Base-by-base conservation (phyloP, 345 rosid genomes). In the Abelmoschus esculentus region DNA sequence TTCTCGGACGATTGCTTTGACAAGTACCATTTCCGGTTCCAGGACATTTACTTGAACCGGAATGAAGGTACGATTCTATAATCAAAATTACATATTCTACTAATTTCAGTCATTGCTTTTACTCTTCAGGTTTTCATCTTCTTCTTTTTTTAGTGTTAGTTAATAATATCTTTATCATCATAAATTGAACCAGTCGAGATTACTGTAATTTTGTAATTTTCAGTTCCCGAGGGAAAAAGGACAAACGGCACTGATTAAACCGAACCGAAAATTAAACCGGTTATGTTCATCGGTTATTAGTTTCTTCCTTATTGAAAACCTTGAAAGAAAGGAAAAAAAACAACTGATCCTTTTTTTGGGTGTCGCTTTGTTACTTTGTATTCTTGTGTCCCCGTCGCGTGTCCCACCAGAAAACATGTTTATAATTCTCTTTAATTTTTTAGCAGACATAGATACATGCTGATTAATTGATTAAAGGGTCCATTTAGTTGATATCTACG, bases 21-120 rank as follows among this genome's bases (percentile, higher is more conserved):
- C 6, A 80, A 76, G 65, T 90, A 81, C 75, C 95, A 93, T 75
- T 93, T 89, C 79, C 89, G 75, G 83, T 89, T 93, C 87, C 88
- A 88, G 42, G 90, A 90, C 74, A 81, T 89, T 72, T 36, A 80
- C 56, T 76, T 93, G 65, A 87, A 86, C 56, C 96, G 89, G 8
- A 80, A 80, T 73, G 80, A 89, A 84, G 98, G 98, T 90, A 31
- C 3, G 7, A 15, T n/a, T 9, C 50, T 42, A 14, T 52, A 2
- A 52, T 17, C 17, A 8, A 6, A 52, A 19, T 26, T 1, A 17
- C 10, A 52, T 2, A 52, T 6, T 52, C 56, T 15, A 50, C 8
- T 18, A 7, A n/a, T 14, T 14, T 4, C 6, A 50, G 55, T 9
- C 55, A 14, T 15, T 50, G 18, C 18, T 7, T 50, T n/a, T 5